phyloP scores from a whole-genome alignment of 2,329 filamentous ascomycete genomes.

The Penicillium vulpinum region DNA sequence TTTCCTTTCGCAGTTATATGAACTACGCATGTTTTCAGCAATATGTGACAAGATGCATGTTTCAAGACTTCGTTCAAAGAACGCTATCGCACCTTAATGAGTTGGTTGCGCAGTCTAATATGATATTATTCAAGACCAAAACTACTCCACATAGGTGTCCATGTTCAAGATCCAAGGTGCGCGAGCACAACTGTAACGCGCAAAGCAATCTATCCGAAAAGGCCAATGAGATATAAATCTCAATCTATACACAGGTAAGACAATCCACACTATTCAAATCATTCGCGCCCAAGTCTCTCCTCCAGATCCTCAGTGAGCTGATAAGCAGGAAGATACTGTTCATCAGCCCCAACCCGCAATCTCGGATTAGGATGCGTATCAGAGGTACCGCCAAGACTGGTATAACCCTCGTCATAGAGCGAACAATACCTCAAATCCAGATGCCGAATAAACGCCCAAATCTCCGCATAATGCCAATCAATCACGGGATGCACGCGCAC shows the following conservation, averaged over 20 bases:
- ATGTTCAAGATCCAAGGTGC: constrained; percentile 1
- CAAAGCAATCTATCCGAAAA: constrained; percentile 16
- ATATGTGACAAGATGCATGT: constrained; percentile 29
- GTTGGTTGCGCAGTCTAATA: constrained; percentile 14
- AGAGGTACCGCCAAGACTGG: constrained; percentile 82
- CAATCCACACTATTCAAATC: constrained; percentile 6
- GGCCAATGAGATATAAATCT: neutral
- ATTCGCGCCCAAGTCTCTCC: constrained; percentile 74
- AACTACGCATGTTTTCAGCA: constrained; percentile 11
- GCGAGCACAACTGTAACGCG: constrained; percentile 4
- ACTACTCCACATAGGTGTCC: neutral
- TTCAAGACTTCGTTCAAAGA: constrained; percentile 15
- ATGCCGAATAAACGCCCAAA: constrained; percentile 79
- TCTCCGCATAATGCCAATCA: constrained; percentile 95
- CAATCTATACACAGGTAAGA: constrained; percentile 14
- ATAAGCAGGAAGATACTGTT: constrained; percentile 28
- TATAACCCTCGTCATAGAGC: constrained; percentile 87
- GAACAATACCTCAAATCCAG: constrained; percentile 79
- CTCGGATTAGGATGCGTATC: constrained; percentile 90
- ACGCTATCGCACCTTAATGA: neutral
- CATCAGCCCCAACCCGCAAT: constrained; percentile 47
- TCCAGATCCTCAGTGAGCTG: constrained; percentile 62
- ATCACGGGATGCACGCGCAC: constrained; percentile 94
- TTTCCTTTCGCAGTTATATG: constrained; percentile 6
- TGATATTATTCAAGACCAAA: constrained; percentile 9